Conservation (phyloP, 257 asterid species). For the Solanum pennellii region DNA sequence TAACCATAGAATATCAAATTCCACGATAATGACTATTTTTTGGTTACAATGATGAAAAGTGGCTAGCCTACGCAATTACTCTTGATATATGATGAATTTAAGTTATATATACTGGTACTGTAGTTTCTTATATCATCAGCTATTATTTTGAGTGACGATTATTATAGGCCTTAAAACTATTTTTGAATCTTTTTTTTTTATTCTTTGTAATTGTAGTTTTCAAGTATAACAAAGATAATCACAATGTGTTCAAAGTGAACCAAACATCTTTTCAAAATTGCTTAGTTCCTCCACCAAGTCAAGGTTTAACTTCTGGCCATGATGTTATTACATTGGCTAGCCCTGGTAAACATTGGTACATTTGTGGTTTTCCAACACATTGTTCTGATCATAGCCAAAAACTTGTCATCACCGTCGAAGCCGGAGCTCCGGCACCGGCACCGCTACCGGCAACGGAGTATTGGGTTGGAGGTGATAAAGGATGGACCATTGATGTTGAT, state of each 20-base stretch:
- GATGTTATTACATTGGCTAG: neutral
- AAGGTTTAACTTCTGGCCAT: neutral
- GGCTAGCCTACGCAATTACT: neutral
- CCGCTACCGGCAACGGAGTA: neutral
- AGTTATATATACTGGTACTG: neutral
- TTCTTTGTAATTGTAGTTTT: constrained; percentile 1
- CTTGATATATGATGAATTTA: neutral
- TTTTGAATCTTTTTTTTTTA: too few relatives aligned
- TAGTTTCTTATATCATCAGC: neutral
- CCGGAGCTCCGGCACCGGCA: neutral
- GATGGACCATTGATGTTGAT: neutral
- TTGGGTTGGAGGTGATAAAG: neutral
- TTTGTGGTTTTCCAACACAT: constrained; percentile 3
- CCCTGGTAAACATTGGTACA: constrained; percentile 13
- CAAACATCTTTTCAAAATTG: neutral
- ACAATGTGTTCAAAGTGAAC: constrained; percentile 6
- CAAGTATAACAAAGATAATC: neutral
- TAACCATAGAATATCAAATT: neutral
- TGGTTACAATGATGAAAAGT: neutral
- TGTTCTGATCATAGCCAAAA: neutral
- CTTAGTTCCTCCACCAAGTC: neutral
- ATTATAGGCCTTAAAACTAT: neutral
- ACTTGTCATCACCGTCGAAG: constrained; percentile 3
- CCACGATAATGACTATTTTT: neutral
- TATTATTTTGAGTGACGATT: neutral